Base-by-base conservation (phyloP, 192 early-diverging fungal genomes). In the Coemansia sp. region DNA sequence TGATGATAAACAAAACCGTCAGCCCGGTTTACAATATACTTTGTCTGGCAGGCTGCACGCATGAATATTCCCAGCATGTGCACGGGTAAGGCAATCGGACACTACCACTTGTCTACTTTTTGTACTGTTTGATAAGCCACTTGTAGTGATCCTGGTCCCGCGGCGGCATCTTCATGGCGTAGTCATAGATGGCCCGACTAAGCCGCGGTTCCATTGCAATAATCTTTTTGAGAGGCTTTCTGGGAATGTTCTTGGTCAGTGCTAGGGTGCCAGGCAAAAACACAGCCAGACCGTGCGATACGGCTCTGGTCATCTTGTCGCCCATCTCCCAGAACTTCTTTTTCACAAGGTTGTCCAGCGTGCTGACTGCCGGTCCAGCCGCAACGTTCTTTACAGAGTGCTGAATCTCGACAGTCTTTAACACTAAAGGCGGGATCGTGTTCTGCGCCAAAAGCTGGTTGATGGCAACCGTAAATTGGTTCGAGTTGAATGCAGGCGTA, bases 101-200 rank as follows among this genome's bases (percentile, higher is more conserved):
- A 19, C 46, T 22, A 23, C 23, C 19, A 11, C 21, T 15, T 24
- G 22, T 2, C 21, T 19, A 14, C 42, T 33, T 57, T 27, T 33
- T 25, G 27, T 30, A 15, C 19, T 5, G 57, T 34, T 54, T 24
- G 56, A 73, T 15, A 27, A 73, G 61, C 71, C 71, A 73, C 27
- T 54, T 59, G 57, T 56, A 73, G 17, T 44, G 30, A 30, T 61
- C 66, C 40, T 61, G 68, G 3, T 56, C 39, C 19, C 37, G 53
- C 9, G 64, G 65, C 17, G 54, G 39, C 74, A 77, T 77, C 53
- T 66, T 66, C 42, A 37, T 24, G 13, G 71, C 74, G n/a, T 77
- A 77, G 23, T 63, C 59, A 13, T 44, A 44, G 24, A 77, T 44
- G 1, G 41, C 5, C 15, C 33, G 37, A 17, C 19, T 34, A 34